Conservation (phyloP, 164 flowering plant species). For the Liquidambar formosana region DNA sequence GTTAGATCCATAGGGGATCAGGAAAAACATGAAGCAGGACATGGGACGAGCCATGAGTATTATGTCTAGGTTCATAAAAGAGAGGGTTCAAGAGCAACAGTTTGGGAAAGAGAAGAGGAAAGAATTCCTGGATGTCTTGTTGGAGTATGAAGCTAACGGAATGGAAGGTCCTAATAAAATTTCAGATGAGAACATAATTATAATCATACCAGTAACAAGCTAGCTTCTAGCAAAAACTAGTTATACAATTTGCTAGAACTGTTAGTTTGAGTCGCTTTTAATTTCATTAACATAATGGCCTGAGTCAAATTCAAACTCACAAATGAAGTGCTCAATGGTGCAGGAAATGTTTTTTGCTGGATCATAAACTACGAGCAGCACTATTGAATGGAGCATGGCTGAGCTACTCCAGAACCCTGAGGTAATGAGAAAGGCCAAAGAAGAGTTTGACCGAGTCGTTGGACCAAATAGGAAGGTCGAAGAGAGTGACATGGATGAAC, state of each 20-base stretch:
- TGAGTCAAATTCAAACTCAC: too few species aligned
- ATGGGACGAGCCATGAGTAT: conserved; percentile 16
- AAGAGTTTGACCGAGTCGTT: conserved; percentile 23
- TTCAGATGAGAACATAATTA: conserved; percentile 1
- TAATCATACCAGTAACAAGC: conserved; percentile 19
- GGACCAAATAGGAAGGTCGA: conserved; percentile 20
- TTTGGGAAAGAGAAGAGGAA: neutral
- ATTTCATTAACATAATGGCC: too few species aligned
- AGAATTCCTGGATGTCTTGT: conserved; percentile 9
- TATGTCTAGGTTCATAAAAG: conserved; percentile 15
- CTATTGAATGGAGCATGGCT: conserved; percentile 29
- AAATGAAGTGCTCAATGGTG: neutral
- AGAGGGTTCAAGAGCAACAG: conserved; percentile 1
- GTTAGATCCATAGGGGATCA: conserved; percentile 27
- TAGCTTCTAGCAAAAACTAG: too few species aligned
- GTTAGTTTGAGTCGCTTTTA: too few species aligned
- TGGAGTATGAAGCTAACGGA: conserved; percentile 12
- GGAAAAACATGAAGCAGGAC: conserved; percentile 4
- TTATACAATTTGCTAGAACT: too few species aligned
- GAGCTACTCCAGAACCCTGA: conserved; percentile 24
- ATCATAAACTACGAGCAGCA: conserved; percentile 27
- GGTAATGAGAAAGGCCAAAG: conserved; percentile 13
- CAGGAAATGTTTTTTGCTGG: conserved; percentile 25
- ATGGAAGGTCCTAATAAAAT: conserved; percentile 13
- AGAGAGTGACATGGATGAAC: conserved; percentile 18